Evolutionary conservation across 2,329 filamentous ascomycete genomes (phyloP).

Genomic region (Blastomyces gilchristii): DNA sequence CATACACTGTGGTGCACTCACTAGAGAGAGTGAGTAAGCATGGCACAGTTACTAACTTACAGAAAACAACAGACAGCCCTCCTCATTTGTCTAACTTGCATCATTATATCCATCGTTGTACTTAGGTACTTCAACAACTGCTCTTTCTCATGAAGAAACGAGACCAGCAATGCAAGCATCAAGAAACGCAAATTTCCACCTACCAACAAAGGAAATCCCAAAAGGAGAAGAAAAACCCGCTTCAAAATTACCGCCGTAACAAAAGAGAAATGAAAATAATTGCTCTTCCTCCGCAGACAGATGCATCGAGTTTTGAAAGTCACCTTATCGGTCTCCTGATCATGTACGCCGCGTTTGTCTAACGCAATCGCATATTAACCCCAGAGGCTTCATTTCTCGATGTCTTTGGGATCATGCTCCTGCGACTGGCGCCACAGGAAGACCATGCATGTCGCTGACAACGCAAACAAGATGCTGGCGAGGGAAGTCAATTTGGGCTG

Average conservation of each 20-base stretch:
- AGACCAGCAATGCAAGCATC: background rate
- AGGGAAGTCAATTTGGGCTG: background rate
- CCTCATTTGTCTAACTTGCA: background rate
- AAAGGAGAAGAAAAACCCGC: background rate
- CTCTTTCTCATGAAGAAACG: background rate
- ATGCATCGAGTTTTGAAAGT: background rate
- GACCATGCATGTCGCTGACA: conserved; percentile 49
- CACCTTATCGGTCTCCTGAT: background rate
- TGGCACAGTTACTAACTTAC: too few species aligned
- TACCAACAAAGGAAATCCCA: background rate
- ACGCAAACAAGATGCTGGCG: conserved; percentile 44
- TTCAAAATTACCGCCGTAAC: background rate
- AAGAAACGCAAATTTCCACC: background rate
- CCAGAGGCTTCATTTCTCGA: conserved; percentile 34
- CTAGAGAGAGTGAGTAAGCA: too few species aligned
- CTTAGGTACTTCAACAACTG: background rate
- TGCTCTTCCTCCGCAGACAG: background rate
- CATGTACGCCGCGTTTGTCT: background rate
- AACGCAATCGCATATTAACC: background rate
- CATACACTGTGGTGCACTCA: too few species aligned
- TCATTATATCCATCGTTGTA: background rate
- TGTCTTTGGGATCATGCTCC: conserved; percentile 37
- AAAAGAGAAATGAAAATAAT: background rate
- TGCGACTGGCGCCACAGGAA: conserved; percentile 55
- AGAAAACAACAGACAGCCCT: background rate